These are phyloP conservation scores for Aspergillus diversus DNA, from an alignment of 495 filamentous ascomycete genomes.

Conservation along the genomic window DNA sequence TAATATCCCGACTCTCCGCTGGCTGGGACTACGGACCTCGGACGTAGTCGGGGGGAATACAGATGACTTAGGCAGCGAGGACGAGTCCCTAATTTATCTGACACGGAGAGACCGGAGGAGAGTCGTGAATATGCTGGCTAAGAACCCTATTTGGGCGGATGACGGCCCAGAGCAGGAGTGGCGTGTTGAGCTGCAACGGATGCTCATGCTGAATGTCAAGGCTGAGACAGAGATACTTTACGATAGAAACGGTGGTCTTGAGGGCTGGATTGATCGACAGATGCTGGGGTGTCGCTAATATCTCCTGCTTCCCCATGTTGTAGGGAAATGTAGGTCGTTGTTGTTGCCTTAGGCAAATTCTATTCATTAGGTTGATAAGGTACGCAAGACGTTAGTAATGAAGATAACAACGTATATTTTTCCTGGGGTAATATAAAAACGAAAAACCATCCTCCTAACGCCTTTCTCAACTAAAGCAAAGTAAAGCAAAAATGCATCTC, in stretches of 20 bases:
- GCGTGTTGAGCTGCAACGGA: conserved; percentile 73
- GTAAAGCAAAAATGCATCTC: background rate
- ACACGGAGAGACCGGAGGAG: conserved; percentile 69
- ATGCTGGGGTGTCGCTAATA: conserved; percentile 22
- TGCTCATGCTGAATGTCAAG: conserved; percentile 86
- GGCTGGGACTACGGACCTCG: conserved; percentile 72
- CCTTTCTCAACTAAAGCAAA: too few relatives aligned
- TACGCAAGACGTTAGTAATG: background rate
- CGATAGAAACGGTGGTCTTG: conserved; percentile 57
- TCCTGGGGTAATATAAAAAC: background rate
- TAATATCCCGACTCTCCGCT: conserved; percentile 61
- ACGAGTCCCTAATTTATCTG: conserved; percentile 52
- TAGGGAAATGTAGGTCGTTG: background rate
- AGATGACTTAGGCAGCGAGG: conserved; percentile 33
- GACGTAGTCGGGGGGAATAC: conserved; percentile 51
- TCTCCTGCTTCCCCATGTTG: background rate
- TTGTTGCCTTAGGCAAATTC: too few relatives aligned
- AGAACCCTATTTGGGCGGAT: conserved; percentile 48
- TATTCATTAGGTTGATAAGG: too few relatives aligned
- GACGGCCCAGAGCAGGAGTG: conserved; percentile 56
- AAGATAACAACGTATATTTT: background rate
- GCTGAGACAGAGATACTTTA: conserved; percentile 88
- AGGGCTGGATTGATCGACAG: conserved; percentile 63
- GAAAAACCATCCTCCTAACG: background rate
- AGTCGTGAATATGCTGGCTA: conserved; percentile 66